Conservation (phyloP, 495 filamentous ascomycete species). For the Cercophora sp. region DNA sequence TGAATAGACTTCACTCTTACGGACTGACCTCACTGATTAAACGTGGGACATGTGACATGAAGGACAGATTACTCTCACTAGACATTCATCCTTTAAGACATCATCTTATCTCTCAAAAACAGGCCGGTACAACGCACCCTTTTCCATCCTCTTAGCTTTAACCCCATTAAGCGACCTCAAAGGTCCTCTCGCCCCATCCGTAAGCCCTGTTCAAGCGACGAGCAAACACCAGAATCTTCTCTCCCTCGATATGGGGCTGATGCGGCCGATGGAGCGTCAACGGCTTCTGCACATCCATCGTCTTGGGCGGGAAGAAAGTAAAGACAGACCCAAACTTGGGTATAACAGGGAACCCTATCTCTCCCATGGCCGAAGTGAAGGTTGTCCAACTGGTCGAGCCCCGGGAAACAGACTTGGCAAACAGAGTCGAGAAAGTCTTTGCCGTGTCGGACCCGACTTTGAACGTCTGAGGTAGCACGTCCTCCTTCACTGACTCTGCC, state of each 20-base stretch:
- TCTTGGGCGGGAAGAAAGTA: constrained; percentile 23
- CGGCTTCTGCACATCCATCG: constrained; percentile 12
- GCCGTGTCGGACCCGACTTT: constrained; percentile 25
- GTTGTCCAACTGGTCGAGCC: constrained; percentile 32
- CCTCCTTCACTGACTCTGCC: background rate
- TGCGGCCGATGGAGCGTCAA: constrained; percentile 28
- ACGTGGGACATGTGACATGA: too few species aligned
- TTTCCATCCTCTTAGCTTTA: too few species aligned
- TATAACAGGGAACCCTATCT: constrained; percentile 28
- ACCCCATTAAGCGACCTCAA: constrained; percentile 10
- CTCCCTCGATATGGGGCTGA: constrained; percentile 22
- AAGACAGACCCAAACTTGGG: constrained; percentile 27
- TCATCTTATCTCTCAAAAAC: too few species aligned
- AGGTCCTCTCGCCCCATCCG: constrained; percentile 23
- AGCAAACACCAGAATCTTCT: constrained; percentile 12
- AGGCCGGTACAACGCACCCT: too few species aligned
- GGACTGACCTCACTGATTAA: too few species aligned
- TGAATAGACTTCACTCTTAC: too few species aligned
- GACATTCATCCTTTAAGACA: too few species aligned
- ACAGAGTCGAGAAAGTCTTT: constrained; percentile 30
- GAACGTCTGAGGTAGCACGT: constrained; percentile 9
- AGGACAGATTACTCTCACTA: too few species aligned
- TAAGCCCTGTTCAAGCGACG: constrained; percentile 22
- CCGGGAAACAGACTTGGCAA: constrained; percentile 20
- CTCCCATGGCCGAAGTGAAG: constrained; percentile 34